These are phyloP conservation scores for Plantago coronopus DNA, from an alignment of 305 asterid species.

Conservation along the genomic window DNA sequence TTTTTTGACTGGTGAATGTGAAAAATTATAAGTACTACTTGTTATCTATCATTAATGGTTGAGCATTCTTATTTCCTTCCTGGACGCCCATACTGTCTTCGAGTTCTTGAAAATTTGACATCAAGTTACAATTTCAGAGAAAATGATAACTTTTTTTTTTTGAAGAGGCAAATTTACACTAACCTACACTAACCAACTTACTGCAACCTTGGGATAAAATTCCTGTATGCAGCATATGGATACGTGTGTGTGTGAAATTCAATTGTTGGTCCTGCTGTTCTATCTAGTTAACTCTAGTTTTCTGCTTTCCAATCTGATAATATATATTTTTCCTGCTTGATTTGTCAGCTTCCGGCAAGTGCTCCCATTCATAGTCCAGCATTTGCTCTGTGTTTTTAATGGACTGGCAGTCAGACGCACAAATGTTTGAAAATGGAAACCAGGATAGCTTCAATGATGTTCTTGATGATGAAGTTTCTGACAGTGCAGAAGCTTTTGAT, in stretches of 20 bases:
- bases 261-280: not conserved
- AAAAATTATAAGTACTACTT: too few species aligned
- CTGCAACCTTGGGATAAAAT: not conserved
- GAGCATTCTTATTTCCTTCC: too few species aligned
- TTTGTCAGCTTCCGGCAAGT: not conserved
- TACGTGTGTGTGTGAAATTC: not conserved
- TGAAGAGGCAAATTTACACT: too few species aligned
- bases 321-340: not conserved
- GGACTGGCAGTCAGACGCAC: slow-evolving; percentile 17
- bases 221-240: not conserved
- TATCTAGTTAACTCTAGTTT: not conserved
- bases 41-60: too few species aligned
- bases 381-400: slow-evolving; percentile 9
- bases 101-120: too few species aligned
- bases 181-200: too few species aligned
- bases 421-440: slow-evolving; percentile 14
- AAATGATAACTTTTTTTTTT: too few species aligned
- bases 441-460: slow-evolving; percentile 17
- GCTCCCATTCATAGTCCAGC: not conserved
- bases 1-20: too few species aligned
- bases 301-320: not conserved
- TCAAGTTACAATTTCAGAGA: not conserved
- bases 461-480: slow-evolving; percentile 16
- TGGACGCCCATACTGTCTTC: too few species aligned
- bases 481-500: slow-evolving; percentile 16